Base-by-base conservation (phyloP, 495 filamentous ascomycete species). In the Daldinia caldariorum region DNA sequence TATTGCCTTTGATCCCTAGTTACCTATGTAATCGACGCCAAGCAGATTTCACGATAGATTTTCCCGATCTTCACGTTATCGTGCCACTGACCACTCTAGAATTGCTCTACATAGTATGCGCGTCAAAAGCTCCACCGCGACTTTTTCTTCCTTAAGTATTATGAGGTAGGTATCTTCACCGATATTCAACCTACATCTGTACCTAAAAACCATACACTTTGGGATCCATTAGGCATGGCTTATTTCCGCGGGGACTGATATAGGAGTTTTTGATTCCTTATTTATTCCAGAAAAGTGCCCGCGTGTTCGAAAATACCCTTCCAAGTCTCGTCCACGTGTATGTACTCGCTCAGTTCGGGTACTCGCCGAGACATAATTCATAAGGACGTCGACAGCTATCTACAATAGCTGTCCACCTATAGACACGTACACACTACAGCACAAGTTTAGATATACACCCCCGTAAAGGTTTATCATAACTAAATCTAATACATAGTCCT, bases 1-100 rank as follows among this genome's bases (percentile, higher is more conserved):
- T 62, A 58, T 50, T 63, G 54, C 69, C 57, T 58, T 45, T 41
- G 50, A 31, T 43, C 35, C 34, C 26, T 9, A 20, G 13, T 49
- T 54, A n/a, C n/a, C n/a, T n/a, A 58, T 65, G 61, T 64, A 64
- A 61, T 61, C 61, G 43, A 37, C 34, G 34, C 54, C 45, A 37
- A 62, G 18, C 34, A 38, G 56, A 59, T 56, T 54, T 59, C 18
- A 3, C 31, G 55, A 49, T 50, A 31, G 49, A 53, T 49, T 58
- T 37, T 34, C 37, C 34, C 32, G 29, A 56, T 56, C 53, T 22
- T 56, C 53, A 37, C 29, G 26, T 37, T 63, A 38, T 67, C 22
- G 45, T 58, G 41, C 41, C 66, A 50, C n/a, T 43, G 55, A 32
- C 32, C 10, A 12, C 57, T 45, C 26, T 37, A 29, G 34, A 43